Percentiles rank a stretch among this genome's conserved stretches.
phyloP scores from a whole-genome alignment of 495 filamentous ascomycete species.

The Ascodesmis nigricans region DNA sequence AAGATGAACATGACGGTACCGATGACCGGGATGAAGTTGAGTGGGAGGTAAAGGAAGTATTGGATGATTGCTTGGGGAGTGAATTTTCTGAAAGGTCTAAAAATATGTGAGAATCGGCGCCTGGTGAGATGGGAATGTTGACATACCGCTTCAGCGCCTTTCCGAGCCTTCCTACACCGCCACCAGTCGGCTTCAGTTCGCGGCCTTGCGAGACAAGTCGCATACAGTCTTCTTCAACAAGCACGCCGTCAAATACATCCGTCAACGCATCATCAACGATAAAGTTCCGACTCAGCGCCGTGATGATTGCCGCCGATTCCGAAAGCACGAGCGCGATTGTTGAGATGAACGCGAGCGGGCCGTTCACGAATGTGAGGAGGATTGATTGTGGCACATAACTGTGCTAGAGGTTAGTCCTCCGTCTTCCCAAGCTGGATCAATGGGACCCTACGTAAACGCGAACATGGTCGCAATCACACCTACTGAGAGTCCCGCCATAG shows the following conservation, averaged over 20 bases:
- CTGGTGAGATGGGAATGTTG: too few relatives aligned
- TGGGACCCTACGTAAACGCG: conserved; percentile 10
- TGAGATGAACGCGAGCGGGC: conserved; percentile 58
- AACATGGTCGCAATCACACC: conserved; percentile 36
- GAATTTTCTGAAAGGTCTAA: conserved; percentile 44
- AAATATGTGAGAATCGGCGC: too few relatives aligned
- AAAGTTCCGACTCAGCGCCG: conserved; percentile 45
- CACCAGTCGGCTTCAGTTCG: conserved; percentile 34
- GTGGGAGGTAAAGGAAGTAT: conserved; percentile 38
- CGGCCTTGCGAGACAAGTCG: conserved; percentile 48
- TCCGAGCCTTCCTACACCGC: conserved; percentile 44
- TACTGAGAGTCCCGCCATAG: conserved; percentile 42
- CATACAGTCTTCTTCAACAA: conserved; percentile 34
- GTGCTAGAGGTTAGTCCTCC: neutral
- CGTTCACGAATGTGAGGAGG: conserved; percentile 61
- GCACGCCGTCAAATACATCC: conserved; percentile 79
- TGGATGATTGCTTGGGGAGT: conserved; percentile 8
- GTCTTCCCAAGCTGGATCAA: neutral
- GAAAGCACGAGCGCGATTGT: conserved; percentile 55
- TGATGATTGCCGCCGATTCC: conserved; percentile 62
- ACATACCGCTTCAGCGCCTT: conserved; percentile 52
- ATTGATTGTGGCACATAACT: conserved; percentile 77
- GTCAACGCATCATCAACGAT: conserved; percentile 56
- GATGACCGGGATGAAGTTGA: conserved; percentile 84
- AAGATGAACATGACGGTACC: conserved; percentile 62